phyloP scores from a whole-genome alignment of 345 rosid genomes.

The Citrus reticulata region DNA sequence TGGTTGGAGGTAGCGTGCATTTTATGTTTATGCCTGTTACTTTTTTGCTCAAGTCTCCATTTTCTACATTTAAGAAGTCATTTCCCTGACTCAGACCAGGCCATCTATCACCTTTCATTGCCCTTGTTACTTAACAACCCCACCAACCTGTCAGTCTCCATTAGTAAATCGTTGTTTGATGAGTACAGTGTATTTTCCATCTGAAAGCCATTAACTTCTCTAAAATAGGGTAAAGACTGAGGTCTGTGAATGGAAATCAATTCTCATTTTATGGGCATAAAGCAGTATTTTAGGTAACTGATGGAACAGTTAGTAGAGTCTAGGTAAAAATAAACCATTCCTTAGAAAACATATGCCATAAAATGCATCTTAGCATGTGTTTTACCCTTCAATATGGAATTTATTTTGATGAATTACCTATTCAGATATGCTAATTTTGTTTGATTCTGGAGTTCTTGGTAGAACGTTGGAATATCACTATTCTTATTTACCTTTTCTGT shows the following conservation, averaged over 20 bases:
- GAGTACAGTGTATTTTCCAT: neutral
- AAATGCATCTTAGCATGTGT: neutral
- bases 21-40: slow-evolving; percentile 4
- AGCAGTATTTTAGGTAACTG: neutral
- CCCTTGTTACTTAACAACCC: neutral
- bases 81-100: neutral
- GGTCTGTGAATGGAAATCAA: neutral
- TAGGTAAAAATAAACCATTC: neutral
- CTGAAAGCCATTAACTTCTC: neutral
- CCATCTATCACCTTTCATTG: neutral
- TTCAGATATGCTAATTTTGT: neutral
- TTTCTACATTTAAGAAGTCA: no score
- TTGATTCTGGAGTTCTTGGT: neutral
- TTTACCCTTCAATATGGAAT: neutral
- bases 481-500: slow-evolving; percentile 10
- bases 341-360: neutral
- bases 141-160: neutral
- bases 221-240: neutral
- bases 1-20: slow-evolving; percentile 79
- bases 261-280: neutral
- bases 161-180: neutral
- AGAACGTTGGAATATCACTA: neutral
- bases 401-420: neutral
- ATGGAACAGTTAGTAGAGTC: neutral
- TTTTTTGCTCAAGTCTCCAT: neutral